These are phyloP conservation scores for Oidiodendron maius DNA, from an alignment of 495 filamentous ascomycete species.

Conservation along the genomic window DNA sequence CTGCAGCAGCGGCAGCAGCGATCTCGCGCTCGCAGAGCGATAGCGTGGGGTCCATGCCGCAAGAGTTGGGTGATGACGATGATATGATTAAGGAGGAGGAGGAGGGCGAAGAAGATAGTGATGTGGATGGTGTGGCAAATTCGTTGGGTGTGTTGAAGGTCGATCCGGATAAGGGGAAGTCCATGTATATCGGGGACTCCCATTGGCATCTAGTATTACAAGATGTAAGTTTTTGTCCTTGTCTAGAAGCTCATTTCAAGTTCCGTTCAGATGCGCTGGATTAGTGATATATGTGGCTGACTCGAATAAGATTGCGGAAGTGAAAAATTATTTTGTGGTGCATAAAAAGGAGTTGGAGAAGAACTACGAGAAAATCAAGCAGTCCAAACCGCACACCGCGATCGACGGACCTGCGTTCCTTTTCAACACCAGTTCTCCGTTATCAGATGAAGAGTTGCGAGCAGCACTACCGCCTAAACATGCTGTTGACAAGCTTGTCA, in stretches of 20 bases:
- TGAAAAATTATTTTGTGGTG: constrained; percentile 74
- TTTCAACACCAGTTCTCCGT: constrained; percentile 61
- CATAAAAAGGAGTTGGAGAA: constrained; percentile 52
- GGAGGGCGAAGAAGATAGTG: constrained; percentile 61
- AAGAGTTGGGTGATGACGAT: constrained; percentile 39
- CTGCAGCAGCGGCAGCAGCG: constrained; percentile 55
- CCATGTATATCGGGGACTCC: constrained; percentile 78
- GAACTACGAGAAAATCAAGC: constrained; percentile 58
- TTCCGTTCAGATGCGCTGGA: background rate
- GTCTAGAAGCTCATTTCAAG: background rate
- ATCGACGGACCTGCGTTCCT: constrained; percentile 63
- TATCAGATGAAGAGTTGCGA: constrained; percentile 68
- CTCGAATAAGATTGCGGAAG: constrained; percentile 69
- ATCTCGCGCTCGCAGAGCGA: constrained; percentile 55
- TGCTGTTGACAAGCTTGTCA: constrained; percentile 74
- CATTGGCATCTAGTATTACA: constrained; percentile 87
- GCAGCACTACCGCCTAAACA: constrained; percentile 73
- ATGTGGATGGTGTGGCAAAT: constrained; percentile 79
- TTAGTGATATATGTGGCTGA: background rate
- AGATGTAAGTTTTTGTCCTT: constrained; percentile 49
- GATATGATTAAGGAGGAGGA: constrained; percentile 49
- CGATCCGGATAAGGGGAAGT: constrained; percentile 69
- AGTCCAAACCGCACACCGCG: constrained; percentile 50
- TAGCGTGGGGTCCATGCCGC: constrained; percentile 28
- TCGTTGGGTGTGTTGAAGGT: constrained; percentile 88